Evolutionary conservation across 805 yeast species (phyloP).

Genomic region (Starmerella stellata): DNA sequence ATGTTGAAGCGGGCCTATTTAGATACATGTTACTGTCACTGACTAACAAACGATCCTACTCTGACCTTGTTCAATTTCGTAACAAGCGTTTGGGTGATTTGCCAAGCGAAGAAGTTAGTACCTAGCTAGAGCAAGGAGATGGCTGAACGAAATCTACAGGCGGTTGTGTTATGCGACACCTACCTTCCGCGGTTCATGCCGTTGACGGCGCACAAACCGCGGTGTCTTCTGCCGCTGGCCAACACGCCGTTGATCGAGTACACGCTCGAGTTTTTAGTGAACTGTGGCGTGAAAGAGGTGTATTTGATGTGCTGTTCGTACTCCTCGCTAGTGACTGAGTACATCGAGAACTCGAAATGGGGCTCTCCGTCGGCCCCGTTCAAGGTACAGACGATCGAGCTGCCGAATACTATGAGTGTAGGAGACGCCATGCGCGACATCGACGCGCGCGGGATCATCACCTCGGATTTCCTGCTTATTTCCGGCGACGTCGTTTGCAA

Average conservation of each 20-base stretch:
- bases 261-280: slow-evolving; percentile 83
- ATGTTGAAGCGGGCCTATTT: too few relatives aligned
- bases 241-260: slow-evolving; percentile 88
- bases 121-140: slow-evolving; percentile 7
- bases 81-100: too few relatives aligned
- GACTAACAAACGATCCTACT: too few relatives aligned
- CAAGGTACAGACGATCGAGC: slow-evolving; percentile 55
- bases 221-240: slow-evolving; percentile 83
- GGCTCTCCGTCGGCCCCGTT: slow-evolving; percentile 49
- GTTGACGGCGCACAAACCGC: slow-evolving; percentile 61
- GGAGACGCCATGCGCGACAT: slow-evolving; percentile 97
- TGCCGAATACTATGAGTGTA: slow-evolving; percentile 74
- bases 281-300: slow-evolving; percentile 78
- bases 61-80: too few relatives aligned
- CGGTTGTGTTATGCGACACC: slow-evolving; percentile 85
- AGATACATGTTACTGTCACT: too few relatives aligned
- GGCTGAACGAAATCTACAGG: slow-evolving; percentile 38
- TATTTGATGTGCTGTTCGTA: slow-evolving; percentile 79
- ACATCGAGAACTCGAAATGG: slow-evolving; percentile 40
- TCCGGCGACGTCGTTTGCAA: slow-evolving; percentile 95
- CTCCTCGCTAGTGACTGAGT: slow-evolving; percentile 70
- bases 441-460: slow-evolving; percentile 74
- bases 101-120: too few relatives aligned
- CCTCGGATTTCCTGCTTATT: slow-evolving; percentile 75
- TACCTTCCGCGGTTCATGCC: slow-evolving; percentile 89